phyloP scores from a whole-genome alignment of 345 rosid species.

The Salix suchowensis region DNA sequence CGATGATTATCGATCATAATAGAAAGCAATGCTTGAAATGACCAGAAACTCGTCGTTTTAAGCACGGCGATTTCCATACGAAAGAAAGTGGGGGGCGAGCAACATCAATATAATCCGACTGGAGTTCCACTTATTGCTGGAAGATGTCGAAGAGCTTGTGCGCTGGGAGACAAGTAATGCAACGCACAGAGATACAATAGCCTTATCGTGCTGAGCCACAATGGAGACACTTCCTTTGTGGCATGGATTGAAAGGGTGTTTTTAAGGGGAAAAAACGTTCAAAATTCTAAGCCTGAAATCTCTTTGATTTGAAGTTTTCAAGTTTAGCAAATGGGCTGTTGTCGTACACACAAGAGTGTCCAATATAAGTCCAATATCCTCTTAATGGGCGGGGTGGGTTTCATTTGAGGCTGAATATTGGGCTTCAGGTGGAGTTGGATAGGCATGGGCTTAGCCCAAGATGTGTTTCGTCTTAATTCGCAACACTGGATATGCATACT shows the following conservation, averaged over 20 bases:
- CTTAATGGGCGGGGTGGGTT: neutral
- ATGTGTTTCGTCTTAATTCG: too few species aligned
- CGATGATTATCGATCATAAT: rapidly evolving
- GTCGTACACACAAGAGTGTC: neutral
- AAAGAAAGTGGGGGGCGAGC: neutral
- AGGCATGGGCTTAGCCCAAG: neutral
- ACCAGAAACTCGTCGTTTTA: neutral
- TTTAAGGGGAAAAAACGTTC: too few species aligned
- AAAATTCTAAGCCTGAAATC: neutral
- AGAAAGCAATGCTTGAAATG: neutral
- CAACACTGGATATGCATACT: too few species aligned
- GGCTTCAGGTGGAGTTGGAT: neutral
- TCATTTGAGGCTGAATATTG: neutral
- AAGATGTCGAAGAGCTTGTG: neutral
- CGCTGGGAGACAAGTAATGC: neutral
- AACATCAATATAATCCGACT: neutral
- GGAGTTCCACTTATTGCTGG: neutral
- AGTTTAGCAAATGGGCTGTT: neutral
- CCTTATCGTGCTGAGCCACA: neutral
- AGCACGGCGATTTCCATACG: neutral
- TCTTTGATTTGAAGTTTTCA: neutral
- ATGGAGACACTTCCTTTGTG: neutral
- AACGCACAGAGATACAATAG: neutral
- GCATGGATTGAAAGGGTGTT: neutral
- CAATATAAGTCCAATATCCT: neutral